Evolutionary conservation across 1,284 basidiomycete species (phyloP).

Genomic region (Tranzscheliella williamsii): DNA sequence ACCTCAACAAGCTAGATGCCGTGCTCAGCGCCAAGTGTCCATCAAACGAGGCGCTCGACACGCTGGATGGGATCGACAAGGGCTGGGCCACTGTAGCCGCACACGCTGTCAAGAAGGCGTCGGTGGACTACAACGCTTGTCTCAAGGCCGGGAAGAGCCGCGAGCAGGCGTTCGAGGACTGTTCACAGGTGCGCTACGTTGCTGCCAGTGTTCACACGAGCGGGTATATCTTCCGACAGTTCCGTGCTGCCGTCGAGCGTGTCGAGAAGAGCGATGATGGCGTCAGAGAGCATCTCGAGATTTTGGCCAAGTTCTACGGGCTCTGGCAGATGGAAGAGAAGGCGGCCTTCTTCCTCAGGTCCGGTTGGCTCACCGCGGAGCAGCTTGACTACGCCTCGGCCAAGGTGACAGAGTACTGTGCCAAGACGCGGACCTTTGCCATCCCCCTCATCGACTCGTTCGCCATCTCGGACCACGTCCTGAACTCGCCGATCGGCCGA

Average conservation of each 20-base stretch:
- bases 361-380: conserved; percentile 63
- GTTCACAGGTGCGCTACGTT: conserved; percentile 66
- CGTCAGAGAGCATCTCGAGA: conserved; percentile 49
- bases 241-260: conserved; percentile 54
- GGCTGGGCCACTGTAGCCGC: conserved; percentile 66
- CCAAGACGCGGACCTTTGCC: conserved; percentile 64
- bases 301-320: conserved; percentile 59
- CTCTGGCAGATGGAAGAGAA: conserved; percentile 68
- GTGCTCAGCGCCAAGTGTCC: conserved; percentile 63
- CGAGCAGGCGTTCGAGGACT: conserved; percentile 66
- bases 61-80: conserved; percentile 64
- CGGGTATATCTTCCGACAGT: conserved; percentile 61
- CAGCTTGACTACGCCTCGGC: conserved; percentile 64
- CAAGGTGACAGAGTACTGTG: conserved; percentile 64
- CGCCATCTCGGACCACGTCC: conserved; percentile 66
- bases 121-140: conserved; percentile 63
- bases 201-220: conserved; percentile 64
- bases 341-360: conserved; percentile 65
- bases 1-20: conserved; percentile 63
- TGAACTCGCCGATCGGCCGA: conserved; percentile 66
- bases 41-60: conserved; percentile 61
- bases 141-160: conserved; percentile 64
- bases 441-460: conserved; percentile 66
- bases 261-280: conserved; percentile 47
- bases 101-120: conserved; percentile 66